phyloP scores from a whole-genome alignment of 768 basidiomycete species.

The Agrocybe praecox region DNA sequence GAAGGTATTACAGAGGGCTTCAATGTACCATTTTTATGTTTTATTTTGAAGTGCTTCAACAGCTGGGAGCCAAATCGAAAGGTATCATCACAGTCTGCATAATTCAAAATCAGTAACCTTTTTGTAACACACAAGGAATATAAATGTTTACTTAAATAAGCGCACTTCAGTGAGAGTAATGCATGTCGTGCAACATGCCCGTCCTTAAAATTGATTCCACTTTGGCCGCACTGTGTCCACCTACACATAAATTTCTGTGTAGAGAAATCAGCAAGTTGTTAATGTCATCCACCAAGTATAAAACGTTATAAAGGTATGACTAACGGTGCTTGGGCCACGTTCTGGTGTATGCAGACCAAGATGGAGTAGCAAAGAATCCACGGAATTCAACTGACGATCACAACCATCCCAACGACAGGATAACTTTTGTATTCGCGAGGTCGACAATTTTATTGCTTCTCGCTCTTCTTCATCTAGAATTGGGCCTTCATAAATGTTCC shows the following conservation, averaged over 20 bases:
- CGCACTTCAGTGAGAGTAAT: conserved; percentile 41
- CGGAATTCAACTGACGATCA: conserved; percentile 54
- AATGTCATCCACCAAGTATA: too few relatives aligned
- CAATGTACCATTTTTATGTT: conserved; percentile 35
- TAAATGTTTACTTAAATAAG: conserved; percentile 48
- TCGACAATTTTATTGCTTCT: conserved; percentile 48
- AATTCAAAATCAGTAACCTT: not conserved
- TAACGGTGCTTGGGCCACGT: conserved; percentile 16
- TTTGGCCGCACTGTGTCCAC: conserved; percentile 60
- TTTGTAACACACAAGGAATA: not conserved
- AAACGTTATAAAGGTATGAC: not conserved
- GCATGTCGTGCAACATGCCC: conserved; percentile 62
- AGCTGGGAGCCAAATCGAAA: conserved; percentile 51
- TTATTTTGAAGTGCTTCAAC: conserved; percentile 47
- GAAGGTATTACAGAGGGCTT: conserved; percentile 38
- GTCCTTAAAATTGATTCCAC: conserved; percentile 33
- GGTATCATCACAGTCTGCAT: conserved; percentile 53
- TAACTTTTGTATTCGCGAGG: conserved; percentile 45
- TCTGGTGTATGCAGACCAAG: conserved; percentile 32
- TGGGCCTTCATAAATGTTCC: conserved; percentile 17
- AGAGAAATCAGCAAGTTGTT: conserved; percentile 3
- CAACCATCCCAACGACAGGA: conserved; percentile 67
- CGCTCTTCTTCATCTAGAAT: conserved; percentile 45
- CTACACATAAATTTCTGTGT: conserved; percentile 46
- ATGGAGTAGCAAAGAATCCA: conserved; percentile 51